phyloP scores from a whole-genome alignment of 2,329 filamentous ascomycete genomes.

The Cladosporium colombiae region DNA sequence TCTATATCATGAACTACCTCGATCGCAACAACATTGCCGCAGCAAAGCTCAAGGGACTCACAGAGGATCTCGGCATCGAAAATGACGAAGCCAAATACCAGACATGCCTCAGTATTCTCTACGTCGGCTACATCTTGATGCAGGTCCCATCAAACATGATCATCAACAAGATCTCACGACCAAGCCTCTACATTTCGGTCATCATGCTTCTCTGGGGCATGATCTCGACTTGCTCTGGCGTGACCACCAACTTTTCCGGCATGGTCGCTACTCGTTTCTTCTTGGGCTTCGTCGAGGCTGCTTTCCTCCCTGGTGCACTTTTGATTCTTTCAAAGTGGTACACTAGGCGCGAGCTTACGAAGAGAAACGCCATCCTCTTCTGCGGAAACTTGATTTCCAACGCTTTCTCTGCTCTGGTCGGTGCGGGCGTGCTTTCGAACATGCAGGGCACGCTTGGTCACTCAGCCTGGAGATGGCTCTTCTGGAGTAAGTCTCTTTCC shows the following conservation, averaged over 20 bases:
- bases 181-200: conserved; percentile 36
- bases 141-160: conserved; percentile 42
- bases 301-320: conserved; percentile 48
- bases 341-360: conserved; percentile 53
- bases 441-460: conserved; percentile 22
- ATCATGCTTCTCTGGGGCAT: conserved; percentile 41
- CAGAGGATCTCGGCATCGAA: conserved; percentile 4
- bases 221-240: conserved; percentile 38
- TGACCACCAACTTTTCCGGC: conserved; percentile 38
- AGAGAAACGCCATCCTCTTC: conserved; percentile 56
- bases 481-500: conserved; percentile 8
- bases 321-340: conserved; percentile 48
- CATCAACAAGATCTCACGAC: conserved; percentile 38
- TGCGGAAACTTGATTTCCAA: conserved; percentile 52
- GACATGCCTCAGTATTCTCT: conserved; percentile 48
- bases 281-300: conserved; percentile 48
- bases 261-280: conserved; percentile 43
- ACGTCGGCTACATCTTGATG: conserved; percentile 43
- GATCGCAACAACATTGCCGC: conserved; percentile 25
- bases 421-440: conserved; percentile 36
- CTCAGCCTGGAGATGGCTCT: conserved; percentile 21
- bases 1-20: conserved; percentile 25
- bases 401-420: conserved; percentile 57
- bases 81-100: conserved; percentile 39
- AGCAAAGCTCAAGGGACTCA: conserved; percentile 25